Evolutionary conservation across 371 early-diverging fungal genomes (phyloP).

Genomic region (Encephalitozoon cuniculi): DNA sequence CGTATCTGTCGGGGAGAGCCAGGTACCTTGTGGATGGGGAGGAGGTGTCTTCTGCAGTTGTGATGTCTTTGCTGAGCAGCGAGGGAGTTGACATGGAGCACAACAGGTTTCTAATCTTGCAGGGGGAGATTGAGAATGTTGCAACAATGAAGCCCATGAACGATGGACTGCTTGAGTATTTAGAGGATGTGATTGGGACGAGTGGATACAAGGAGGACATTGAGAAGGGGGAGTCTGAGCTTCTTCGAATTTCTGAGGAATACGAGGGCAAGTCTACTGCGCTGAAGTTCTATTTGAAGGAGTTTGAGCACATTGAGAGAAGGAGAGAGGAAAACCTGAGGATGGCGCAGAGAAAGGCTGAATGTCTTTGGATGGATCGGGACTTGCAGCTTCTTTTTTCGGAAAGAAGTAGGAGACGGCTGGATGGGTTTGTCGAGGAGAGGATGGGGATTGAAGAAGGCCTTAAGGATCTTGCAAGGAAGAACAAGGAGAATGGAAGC

Average conservation of each 20-base stretch:
- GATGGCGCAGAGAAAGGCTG: not conserved
- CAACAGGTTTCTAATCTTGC: slow-evolving; percentile 93
- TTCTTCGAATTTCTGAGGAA: slow-evolving; percentile 66
- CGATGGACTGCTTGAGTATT: slow-evolving; percentile 90
- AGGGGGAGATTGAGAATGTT: slow-evolving; percentile 98
- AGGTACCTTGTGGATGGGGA: slow-evolving; percentile 63
- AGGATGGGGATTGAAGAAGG: not conserved
- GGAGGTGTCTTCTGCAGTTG: slow-evolving; percentile 6
- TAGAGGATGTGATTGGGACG: slow-evolving; percentile 98
- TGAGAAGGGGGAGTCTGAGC: slow-evolving; percentile 67
- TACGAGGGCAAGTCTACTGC: slow-evolving; percentile 70
- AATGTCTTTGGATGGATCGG: not conserved
- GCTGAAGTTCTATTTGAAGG: slow-evolving; percentile 54
- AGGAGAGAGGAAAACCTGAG: slow-evolving; percentile 8
- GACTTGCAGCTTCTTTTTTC: not conserved
- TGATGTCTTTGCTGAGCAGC: slow-evolving; percentile 68
- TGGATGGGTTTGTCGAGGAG: slow-evolving; percentile 60
- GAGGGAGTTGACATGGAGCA: slow-evolving; percentile 93
- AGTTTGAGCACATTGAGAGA: slow-evolving; percentile 62
- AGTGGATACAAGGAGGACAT: slow-evolving; percentile 75
- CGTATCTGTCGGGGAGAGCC: slow-evolving; percentile 33
- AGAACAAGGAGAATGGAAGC: not conserved
- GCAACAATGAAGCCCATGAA: slow-evolving; percentile 96
- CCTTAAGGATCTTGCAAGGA: not conserved
- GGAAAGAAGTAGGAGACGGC: slow-evolving; percentile 66